Conservation (phyloP, 192 early-diverging fungal genomes). For the Obelidium mucronatum region DNA sequence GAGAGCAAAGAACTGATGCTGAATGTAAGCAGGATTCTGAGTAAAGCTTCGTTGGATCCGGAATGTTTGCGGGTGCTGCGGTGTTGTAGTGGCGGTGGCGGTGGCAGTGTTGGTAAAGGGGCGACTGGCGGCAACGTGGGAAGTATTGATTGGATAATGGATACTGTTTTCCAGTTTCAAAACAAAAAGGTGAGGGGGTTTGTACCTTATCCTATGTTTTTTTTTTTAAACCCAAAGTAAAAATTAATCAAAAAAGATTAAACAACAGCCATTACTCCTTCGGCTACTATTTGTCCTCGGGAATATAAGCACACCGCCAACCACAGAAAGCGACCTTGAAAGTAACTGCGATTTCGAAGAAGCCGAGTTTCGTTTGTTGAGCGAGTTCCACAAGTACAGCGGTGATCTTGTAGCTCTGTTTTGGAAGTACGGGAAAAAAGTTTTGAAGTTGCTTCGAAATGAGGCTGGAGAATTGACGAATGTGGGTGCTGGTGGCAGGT, state of each 20-base stretch:
- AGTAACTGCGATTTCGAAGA: not conserved
- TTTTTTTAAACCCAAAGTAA: not conserved
- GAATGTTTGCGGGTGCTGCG: no score
- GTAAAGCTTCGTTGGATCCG: not conserved
- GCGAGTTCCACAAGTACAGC: not conserved
- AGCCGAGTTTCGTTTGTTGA: not conserved
- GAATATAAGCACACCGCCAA: slow-evolving; percentile 41
- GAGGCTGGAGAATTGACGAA: not conserved
- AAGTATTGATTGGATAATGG: not conserved
- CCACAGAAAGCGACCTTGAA: not conserved
- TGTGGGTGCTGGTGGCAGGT: not conserved
- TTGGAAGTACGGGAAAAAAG: slow-evolving; percentile 40
- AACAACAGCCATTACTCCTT: slow-evolving; percentile 47
- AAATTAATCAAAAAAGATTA: not conserved
- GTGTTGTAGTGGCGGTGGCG: no score
- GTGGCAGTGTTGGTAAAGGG: no score
- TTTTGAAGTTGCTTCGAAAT: slow-evolving; percentile 9
- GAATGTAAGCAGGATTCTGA: not conserved
- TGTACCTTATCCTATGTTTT: not conserved
- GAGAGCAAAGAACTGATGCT: not conserved
- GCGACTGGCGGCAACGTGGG: not conserved
- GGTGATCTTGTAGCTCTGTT: slow-evolving; percentile 47
- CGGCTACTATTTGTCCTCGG: slow-evolving; percentile 54
- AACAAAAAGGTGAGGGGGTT: slow-evolving; percentile 7
- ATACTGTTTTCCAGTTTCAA: not conserved